Conservation (phyloP, 106 monocot species). For the Acorus gramineus region DNA sequence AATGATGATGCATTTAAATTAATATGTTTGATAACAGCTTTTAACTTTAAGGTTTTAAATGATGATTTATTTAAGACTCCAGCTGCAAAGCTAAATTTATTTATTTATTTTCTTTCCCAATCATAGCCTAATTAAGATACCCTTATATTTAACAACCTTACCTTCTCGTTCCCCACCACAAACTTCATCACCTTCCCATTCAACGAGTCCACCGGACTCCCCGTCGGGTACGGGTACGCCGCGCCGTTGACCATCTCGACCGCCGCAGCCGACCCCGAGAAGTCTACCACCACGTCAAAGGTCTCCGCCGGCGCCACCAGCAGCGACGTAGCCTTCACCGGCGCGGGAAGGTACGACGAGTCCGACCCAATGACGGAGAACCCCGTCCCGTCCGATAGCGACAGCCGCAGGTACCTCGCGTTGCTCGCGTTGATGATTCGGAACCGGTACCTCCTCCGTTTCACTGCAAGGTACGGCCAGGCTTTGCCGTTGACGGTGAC, state of each 20-base stretch:
- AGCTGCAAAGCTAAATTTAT: no score
- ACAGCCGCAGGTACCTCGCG: background rate
- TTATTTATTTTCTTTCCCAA: no score
- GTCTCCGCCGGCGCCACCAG: background rate
- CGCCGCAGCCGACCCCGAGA: background rate
- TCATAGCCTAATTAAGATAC: no score
- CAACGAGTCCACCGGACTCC: background rate
- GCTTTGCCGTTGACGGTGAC: no score
- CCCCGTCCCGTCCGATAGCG: background rate
- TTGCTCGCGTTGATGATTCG: background rate
- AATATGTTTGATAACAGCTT: no score
- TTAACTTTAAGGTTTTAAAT: no score
- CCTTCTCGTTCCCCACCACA: background rate
- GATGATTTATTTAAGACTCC: no score
- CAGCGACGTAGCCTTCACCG: background rate
- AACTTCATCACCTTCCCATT: constrained; percentile 3
- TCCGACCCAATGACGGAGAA: constrained; percentile 16
- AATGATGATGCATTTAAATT: no score
- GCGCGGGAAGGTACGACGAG: constrained; percentile 19
- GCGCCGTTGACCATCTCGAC: constrained; percentile 2
- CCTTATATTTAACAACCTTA: no score
- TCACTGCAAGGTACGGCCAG: no score
- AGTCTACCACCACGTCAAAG: constrained; percentile 1
- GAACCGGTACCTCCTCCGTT: no score
- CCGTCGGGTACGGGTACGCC: constrained; percentile 2